Evolutionary conservation across 2,329 filamentous ascomycete genomes (phyloP), one percentile per base, ranked within the genome.

Genomic region (Beauveria rudraprayagi): DNA sequence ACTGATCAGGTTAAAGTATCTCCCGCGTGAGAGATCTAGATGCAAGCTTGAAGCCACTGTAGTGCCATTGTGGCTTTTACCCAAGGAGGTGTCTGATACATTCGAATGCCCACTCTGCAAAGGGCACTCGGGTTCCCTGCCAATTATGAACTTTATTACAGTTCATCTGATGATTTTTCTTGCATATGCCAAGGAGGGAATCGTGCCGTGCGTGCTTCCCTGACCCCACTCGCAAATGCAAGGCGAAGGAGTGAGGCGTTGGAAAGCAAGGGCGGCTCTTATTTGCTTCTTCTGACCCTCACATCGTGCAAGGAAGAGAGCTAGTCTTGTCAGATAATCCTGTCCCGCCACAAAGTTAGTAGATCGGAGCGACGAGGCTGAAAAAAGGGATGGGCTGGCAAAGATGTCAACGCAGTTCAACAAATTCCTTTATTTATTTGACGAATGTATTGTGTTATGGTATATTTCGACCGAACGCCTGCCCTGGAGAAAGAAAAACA

Each of bases 1-100:
- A 41, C 83, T 81, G 61, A 92, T 80, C 46, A 94, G 83, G 73
- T 92, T 93, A 79, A 93, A 91, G 77, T 93, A 93, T 34, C 30
- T 4, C 30, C 11, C 30, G 11, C 11, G 5, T 34, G 30, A 2
- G 30, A 34, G 30, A 14, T 11, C 30, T 2, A 14, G 30, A 11
- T 34, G 5, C 14, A 14, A 14, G 30, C 11, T 5, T 34, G 30
- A 30, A 14, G 30, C 30, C 30, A 34, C 5, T 34, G 1, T 2
- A 34, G 11, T 34, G 30, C 11, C 30, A 14, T 34, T 14, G 14
- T 34, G 11, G 1, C 30, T 34, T 10, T 4, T 34, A 34, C 30
- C 30, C 11, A 14, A 14, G 30, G 30, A 34, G 11, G 30, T 34
- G 30, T 34, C 11, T 34, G 4, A 34, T 34, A 5, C 30, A 34